Base-by-base conservation (phyloP, 164 flowering plant genomes). In the Aristolochia californica region DNA sequence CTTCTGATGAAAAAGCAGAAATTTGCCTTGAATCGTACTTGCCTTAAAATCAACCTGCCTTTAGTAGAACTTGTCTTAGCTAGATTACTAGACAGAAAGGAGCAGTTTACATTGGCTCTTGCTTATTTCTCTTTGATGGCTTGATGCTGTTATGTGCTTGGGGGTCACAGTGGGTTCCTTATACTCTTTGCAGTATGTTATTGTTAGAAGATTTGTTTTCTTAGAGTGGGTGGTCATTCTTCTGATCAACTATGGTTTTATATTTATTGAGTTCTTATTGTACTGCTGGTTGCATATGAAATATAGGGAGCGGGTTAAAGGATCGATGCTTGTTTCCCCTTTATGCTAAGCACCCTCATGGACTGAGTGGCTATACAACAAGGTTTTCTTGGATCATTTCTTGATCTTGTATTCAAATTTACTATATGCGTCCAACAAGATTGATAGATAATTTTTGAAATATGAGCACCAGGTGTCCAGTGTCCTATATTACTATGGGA, bases 401-500 rank as follows among this genome's bases (percentile, higher is more conserved):
- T 22, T 38, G 0, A 30, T 17, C 56, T 51, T 30, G 25, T 25
- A 40, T 1, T 26, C 25, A 22, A 0, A 34, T 34, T 34, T 34
- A 34, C 9, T 8, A 28, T 7, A 2, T 2, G 10, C 7, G 40
- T 34, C 9, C 10, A 34, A n/a, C 10, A 34, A 34, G 7, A 50
- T 22, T 13, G 22, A 14, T 50, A 27, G 13, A n/a, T 1, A 23
- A 2, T 20, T 50, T 2, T 23, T 22, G 16, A 34, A 16, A 18
- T n/a, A 10, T 44, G 1, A 53, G 69, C 83, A 91, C 96, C 77
- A 88, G 15, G 61, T 88, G 81, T 79, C 83, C 40, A 88, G 88
- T 73, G 75, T 88, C 58, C 78, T 91, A 2, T 88, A 91, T 65
- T 91, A 62, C 68, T 91, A 85, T 72, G 98, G 96, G 50, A 91